Conservation (phyloP, 352 stramenopile genomes). For the Phytophthora citrophthora region DNA sequence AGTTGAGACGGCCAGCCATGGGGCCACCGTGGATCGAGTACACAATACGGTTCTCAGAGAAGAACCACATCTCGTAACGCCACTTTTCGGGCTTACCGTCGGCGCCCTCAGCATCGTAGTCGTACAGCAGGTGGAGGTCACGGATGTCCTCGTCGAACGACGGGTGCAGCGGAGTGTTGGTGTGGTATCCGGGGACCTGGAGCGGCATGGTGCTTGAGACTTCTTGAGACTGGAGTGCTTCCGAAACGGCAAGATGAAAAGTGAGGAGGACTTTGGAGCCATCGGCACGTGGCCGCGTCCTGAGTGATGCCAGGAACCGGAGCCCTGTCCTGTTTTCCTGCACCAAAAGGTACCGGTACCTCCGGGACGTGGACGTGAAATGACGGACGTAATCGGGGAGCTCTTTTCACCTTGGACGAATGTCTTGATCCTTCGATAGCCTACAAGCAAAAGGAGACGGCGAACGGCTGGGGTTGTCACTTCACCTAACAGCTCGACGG, state of each 20-base stretch:
- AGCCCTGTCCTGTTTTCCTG: slow-evolving; percentile 12
- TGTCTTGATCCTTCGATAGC: not conserved
- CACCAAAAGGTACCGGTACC: slow-evolving; percentile 10
- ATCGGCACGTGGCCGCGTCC: slow-evolving; percentile 18
- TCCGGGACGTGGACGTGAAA: slow-evolving; percentile 23
- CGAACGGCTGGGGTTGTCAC: slow-evolving; percentile 16
- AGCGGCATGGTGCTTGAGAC: slow-evolving; percentile 37
- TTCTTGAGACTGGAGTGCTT: slow-evolving; percentile 27
- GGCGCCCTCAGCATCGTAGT: slow-evolving; percentile 51
- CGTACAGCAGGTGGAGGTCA: slow-evolving; percentile 59
- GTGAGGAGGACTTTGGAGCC: slow-evolving; percentile 17
- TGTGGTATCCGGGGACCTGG: slow-evolving; percentile 57
- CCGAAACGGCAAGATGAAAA: slow-evolving; percentile 36
- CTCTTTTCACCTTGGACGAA: not conserved
- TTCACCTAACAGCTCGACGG: slow-evolving; percentile 5
- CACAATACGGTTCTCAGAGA: slow-evolving; percentile 59
- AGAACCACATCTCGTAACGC: slow-evolving; percentile 73
- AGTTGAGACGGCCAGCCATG: slow-evolving; percentile 63
- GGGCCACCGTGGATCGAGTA: slow-evolving; percentile 66
- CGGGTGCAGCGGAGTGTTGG: slow-evolving; percentile 58
- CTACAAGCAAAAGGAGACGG: not conserved
- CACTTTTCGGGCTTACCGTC: slow-evolving; percentile 59
- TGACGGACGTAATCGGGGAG: slow-evolving; percentile 24
- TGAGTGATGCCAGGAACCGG: not conserved
- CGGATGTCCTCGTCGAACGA: slow-evolving; percentile 67